Evolutionary conservation across 2,329 filamentous ascomycete genomes (phyloP).

Genomic region (Septoria petroselini): DNA sequence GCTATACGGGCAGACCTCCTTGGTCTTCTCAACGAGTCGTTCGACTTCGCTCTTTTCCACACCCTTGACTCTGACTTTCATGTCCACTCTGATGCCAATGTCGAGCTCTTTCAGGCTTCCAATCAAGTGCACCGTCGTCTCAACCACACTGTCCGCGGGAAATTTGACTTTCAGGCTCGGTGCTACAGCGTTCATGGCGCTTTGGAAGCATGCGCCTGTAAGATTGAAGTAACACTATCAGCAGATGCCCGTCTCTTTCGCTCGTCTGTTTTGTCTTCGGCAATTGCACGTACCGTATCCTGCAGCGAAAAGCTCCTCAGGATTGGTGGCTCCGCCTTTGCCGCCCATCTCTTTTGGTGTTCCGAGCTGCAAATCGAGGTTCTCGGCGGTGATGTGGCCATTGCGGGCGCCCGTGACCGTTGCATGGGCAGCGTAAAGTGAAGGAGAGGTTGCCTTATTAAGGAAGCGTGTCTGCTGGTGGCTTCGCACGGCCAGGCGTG

Average conservation of each 20-base stretch:
- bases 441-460: conserved; percentile 17
- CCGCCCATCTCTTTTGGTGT: conserved; percentile 24
- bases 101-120: conserved; percentile 47
- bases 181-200: conserved; percentile 47
- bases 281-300: conserved; percentile 40
- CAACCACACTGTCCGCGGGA: conserved; percentile 44
- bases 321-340: conserved; percentile 40
- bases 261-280: background rate
- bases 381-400: conserved; percentile 18
- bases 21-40: conserved; percentile 39
- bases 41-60: conserved; percentile 35
- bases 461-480: conserved; percentile 21
- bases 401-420: conserved; percentile 24
- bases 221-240: background rate
- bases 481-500: conserved; percentile 10
- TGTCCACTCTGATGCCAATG: conserved; percentile 46
- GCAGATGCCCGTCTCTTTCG: background rate
- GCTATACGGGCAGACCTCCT: conserved; percentile 39
- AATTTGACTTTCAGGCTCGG: conserved; percentile 43
- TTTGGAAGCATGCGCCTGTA: conserved; percentile 45
- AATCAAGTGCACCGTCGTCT: conserved; percentile 46
- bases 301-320: conserved; percentile 50
- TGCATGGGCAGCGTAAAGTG: conserved; percentile 20
- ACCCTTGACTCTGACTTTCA: conserved; percentile 42
- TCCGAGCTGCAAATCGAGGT: conserved; percentile 20